Evolutionary conservation across 345 rosid genomes (phyloP).

Genomic region (Brassica incana): DNA sequence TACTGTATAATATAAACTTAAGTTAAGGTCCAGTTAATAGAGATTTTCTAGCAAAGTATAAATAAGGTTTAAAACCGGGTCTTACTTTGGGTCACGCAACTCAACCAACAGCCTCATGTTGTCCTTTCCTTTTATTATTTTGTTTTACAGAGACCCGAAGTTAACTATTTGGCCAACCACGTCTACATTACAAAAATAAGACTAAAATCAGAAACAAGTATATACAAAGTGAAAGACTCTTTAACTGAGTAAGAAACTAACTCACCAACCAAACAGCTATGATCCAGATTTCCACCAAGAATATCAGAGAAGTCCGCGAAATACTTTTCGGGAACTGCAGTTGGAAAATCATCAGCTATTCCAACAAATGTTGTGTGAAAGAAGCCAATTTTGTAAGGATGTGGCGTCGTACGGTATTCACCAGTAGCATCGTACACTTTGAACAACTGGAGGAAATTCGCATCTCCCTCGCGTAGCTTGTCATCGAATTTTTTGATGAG

Average conservation of each 20-base stretch:
- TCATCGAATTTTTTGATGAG: too few relatives aligned
- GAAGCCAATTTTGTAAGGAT: neutral
- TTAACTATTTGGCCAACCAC: too few relatives aligned
- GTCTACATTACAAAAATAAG: too few relatives aligned
- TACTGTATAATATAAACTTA: too few relatives aligned
- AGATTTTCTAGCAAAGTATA: too few relatives aligned
- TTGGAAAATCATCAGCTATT: neutral
- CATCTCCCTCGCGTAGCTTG: too few relatives aligned
- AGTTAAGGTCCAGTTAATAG: too few relatives aligned
- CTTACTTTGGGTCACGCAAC: too few relatives aligned
- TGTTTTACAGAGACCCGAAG: too few relatives aligned
- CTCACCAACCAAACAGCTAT: neutral
- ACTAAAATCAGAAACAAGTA: neutral
- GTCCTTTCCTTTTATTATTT: too few relatives aligned
- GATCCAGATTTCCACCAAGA: neutral
- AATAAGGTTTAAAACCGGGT: too few relatives aligned
- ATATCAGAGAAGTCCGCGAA: neutral
- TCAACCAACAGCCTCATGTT: too few relatives aligned
- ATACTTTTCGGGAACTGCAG: neutral
- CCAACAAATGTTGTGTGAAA: neutral
- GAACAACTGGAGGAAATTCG: neutral
- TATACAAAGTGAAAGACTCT: neutral
- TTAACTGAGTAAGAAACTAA: neutral
- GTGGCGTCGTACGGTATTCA: neutral
- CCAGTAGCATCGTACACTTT: neutral